Percentiles rank a stretch among this genome's conserved stretches.
Evolutionary conservation across 495 filamentous ascomycete species (phyloP).

Genomic region (Elasticomyces elasticus): DNA sequence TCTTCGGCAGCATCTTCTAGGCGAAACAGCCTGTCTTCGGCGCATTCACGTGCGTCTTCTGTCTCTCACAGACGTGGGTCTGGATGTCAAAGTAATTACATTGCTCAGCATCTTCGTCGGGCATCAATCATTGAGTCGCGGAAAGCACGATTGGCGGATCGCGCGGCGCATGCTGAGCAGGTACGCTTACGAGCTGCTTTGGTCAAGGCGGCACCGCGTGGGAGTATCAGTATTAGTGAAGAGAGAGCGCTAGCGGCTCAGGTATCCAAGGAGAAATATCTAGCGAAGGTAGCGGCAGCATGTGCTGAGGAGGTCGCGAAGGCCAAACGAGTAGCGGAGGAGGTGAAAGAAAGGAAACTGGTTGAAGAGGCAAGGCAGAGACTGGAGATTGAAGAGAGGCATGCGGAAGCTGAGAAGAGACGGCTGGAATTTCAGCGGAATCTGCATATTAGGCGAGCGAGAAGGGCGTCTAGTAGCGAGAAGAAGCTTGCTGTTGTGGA

Average conservation of each 20-base stretch:
- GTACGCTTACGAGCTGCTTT: conserved; percentile 79
- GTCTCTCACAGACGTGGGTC: conserved; percentile 46
- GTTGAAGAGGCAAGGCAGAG: conserved; percentile 58
- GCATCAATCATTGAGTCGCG: conserved; percentile 86
- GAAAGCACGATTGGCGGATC: conserved; percentile 84
- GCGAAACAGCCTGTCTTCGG: conserved; percentile 79
- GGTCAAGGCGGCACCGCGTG: conserved; percentile 62
- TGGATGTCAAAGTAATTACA: conserved; percentile 63
- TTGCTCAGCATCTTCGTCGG: conserved; percentile 83
- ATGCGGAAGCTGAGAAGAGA: conserved; percentile 78
- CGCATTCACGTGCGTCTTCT: conserved; percentile 62
- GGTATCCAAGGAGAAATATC: conserved; percentile 76
- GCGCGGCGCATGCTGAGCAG: conserved; percentile 91
- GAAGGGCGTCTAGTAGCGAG: conserved; percentile 52
- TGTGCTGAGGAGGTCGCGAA: conserved; percentile 92
- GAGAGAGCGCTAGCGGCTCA: conserved; percentile 84
- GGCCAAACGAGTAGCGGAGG: conserved; percentile 87
- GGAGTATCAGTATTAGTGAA: conserved; percentile 55
- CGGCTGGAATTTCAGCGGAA: conserved; percentile 37
- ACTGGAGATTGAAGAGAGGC: conserved; percentile 73
- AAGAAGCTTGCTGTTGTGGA: conserved; percentile 42
- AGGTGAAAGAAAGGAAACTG: conserved; percentile 80
- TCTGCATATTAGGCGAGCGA: conserved; percentile 40
- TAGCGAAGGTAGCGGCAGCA: conserved; percentile 85
- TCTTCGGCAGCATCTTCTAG: conserved; percentile 80